These are phyloP conservation scores for Urochloa ruziziensis DNA, from an alignment of 176 grass and related monocot genomes.

Conservation along the genomic window DNA sequence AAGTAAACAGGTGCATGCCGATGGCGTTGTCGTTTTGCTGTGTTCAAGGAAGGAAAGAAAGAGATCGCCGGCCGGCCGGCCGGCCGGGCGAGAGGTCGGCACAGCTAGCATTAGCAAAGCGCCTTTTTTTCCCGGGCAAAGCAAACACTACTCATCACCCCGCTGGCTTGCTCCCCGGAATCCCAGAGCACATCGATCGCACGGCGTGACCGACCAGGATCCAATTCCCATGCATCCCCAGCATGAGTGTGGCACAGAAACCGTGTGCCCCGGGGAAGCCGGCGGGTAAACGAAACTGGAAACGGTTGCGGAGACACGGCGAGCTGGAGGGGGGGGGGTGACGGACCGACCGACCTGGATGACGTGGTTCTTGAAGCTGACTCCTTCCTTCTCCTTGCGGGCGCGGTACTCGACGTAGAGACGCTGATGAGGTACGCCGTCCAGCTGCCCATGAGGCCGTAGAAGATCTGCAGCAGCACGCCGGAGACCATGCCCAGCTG, in stretches of 20 bases:
- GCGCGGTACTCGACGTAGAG: constrained; percentile 73
- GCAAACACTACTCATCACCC: background rate
- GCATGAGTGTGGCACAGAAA: background rate
- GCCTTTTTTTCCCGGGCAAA: constrained; percentile 18
- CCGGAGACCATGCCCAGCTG: constrained; percentile 57
- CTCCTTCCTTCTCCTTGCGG: constrained; percentile 65
- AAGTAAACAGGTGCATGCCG: constrained; percentile 21
- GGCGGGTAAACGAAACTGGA: background rate
- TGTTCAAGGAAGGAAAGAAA: background rate
- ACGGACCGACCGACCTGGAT: constrained; percentile 42
- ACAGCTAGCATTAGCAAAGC: background rate
- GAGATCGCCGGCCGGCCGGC: background rate
- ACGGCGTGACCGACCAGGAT: constrained; percentile 11
- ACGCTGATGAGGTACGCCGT: constrained; percentile 81
- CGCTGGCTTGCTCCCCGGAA: background rate
- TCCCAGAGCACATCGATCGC: constrained; percentile 13
- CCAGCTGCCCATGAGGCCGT: constrained; percentile 75
- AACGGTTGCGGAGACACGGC: background rate
- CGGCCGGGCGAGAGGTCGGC: no score
- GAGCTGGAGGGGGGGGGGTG: background rate
- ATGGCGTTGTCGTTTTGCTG: constrained; percentile 38
- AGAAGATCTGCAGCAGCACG: constrained; percentile 55
- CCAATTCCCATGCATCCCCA: background rate
- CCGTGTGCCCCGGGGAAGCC: background rate
- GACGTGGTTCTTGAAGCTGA: constrained; percentile 69